Percentiles rank a stretch among this genome's conserved stretches.
These are phyloP conservation scores for Pseudogymnoascus sp. DNA, from an alignment of 2,329 filamentous ascomycete species.

Conservation along the genomic window DNA sequence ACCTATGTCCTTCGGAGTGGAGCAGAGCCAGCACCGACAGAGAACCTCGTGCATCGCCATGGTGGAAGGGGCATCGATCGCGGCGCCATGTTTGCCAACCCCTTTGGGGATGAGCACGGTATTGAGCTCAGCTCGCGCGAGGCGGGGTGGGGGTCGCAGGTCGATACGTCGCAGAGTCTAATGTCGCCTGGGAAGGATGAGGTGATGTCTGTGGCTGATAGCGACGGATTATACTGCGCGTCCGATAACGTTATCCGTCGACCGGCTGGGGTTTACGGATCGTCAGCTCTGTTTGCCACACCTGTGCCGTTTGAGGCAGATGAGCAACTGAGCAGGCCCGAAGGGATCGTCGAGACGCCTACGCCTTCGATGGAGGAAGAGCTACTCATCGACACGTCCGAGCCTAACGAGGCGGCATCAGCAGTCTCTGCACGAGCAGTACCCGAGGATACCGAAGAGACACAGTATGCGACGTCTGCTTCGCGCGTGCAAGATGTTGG, in stretches of 20 bases:
- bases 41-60: slow-evolving; percentile 37
- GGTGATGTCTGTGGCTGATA: slow-evolving; percentile 35
- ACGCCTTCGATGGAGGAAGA: slow-evolving; percentile 13
- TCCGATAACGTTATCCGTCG: slow-evolving; percentile 36
- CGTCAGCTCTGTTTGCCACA: slow-evolving; percentile 14
- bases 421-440: not conserved
- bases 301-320: slow-evolving; percentile 9
- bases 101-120: slow-evolving; percentile 39
- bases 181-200: slow-evolving; percentile 38
- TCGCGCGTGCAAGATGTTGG: slow-evolving; percentile 38
- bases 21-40: slow-evolving; percentile 32
- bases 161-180: slow-evolving; percentile 33
- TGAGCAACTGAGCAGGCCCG: slow-evolving; percentile 10
- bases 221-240: slow-evolving; percentile 44
- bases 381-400: slow-evolving; percentile 25
- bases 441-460: slow-evolving; percentile 29
- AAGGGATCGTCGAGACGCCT: slow-evolving; percentile 22
- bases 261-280: not conserved
- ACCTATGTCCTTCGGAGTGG: slow-evolving; percentile 51
- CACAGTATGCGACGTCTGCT: slow-evolving; percentile 46
- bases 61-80: slow-evolving; percentile 38
- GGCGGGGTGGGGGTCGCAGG: slow-evolving; percentile 33
- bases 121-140: slow-evolving; percentile 21
- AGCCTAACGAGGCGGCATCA: slow-evolving; percentile 5
- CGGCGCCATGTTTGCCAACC: slow-evolving; percentile 45